Evolutionary conservation across 371 early-diverging fungal genomes (phyloP).

Genomic region (Smittium culicis): DNA sequence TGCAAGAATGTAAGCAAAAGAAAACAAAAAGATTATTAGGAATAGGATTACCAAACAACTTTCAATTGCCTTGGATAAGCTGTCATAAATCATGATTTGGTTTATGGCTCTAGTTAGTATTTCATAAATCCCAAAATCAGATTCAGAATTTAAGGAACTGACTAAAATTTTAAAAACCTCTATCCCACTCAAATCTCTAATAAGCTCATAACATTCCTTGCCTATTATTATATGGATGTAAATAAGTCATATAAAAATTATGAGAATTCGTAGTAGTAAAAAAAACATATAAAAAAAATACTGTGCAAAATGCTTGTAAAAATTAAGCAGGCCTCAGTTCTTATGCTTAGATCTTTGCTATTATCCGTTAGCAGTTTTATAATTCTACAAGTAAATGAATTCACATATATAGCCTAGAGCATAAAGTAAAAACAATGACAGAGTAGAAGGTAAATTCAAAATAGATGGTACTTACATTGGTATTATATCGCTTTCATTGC

Average conservation of each 20-base stretch:
- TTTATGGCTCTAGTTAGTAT: background rate
- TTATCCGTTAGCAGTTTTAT: conserved; percentile 18
- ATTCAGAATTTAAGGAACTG: background rate
- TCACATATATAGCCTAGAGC: conserved; percentile 1
- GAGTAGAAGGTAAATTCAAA: conserved; percentile 18
- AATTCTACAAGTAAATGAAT: conserved; percentile 13
- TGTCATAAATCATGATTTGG: background rate
- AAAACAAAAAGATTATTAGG: too few species aligned
- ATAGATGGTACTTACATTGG: conserved; percentile 14
- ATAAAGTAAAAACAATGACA: conserved; percentile 17
- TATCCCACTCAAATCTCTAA: background rate
- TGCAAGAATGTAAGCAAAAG: too few species aligned
- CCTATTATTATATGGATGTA: background rate
- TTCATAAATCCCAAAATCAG: background rate
- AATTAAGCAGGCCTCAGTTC: background rate
- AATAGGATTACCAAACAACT: too few species aligned
- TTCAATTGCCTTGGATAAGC: background rate
- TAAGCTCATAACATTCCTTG: background rate
- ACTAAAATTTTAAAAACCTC: background rate
- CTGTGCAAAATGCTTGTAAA: conserved; percentile 1
- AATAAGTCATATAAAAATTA: background rate
- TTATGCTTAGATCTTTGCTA: conserved; percentile 18
- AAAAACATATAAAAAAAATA: background rate
- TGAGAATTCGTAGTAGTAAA: too few species aligned
- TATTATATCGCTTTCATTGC: conserved; percentile 16